Conservation (phyloP, 2,329 filamentous ascomycete genomes). For the Diplodia sapinea region DNA sequence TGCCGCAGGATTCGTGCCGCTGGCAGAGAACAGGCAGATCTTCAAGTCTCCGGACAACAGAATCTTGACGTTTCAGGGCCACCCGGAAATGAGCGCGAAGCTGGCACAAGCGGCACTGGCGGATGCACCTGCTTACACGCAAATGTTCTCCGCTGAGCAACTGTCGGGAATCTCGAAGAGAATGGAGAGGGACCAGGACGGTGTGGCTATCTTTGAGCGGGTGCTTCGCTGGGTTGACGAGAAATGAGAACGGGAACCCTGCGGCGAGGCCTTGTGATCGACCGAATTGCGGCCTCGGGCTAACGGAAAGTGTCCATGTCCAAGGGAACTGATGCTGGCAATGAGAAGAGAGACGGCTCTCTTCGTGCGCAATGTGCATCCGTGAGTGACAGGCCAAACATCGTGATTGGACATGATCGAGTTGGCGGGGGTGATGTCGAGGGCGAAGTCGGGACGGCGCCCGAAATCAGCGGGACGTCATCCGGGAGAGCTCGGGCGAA, state of each 20-base stretch:
- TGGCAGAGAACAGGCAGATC: conserved; percentile 21
- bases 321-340: neutral
- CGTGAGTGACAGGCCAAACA: neutral
- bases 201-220: conserved; percentile 20
- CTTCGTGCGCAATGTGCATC: neutral
- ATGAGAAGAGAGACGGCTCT: neutral
- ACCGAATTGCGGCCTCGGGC: neutral
- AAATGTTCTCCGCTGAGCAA: conserved; percentile 3
- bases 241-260: conserved; percentile 2
- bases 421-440: conserved; percentile 15
- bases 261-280: neutral
- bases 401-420: neutral
- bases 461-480: conserved; percentile 30
- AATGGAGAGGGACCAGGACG: conserved; percentile 24
- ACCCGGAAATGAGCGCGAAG: conserved; percentile 30
- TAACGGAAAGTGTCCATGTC: neutral
- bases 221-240: conserved; percentile 23
- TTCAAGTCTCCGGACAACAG: conserved; percentile 27
- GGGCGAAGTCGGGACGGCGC: conserved; percentile 32
- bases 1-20: conserved; percentile 24
- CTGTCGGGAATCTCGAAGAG: neutral
- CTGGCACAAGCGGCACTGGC: conserved; percentile 23
- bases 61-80: conserved; percentile 31
- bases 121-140: conserved; percentile 16
- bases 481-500: conserved; percentile 32